Conservation (phyloP, 768 basidiomycete genomes). For the Xerocomellus chrysenteron region DNA sequence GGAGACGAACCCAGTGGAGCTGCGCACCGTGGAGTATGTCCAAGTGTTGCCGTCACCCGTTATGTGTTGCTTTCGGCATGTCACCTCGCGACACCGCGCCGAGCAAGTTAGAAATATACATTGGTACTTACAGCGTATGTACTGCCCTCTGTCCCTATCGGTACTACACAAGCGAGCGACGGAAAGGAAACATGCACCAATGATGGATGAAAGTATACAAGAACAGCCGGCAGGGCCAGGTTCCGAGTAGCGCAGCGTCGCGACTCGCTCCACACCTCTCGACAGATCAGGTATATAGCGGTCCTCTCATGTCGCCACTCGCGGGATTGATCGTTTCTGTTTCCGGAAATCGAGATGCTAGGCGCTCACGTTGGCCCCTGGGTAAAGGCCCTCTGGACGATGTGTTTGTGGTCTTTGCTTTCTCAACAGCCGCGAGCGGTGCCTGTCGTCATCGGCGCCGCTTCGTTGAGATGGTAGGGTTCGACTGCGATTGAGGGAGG, state of each 20-base stretch:
- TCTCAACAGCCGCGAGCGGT: slow-evolving; percentile 41
- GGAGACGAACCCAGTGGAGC: too few relatives aligned
- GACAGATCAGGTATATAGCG: slow-evolving; percentile 12
- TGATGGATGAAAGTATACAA: not conserved
- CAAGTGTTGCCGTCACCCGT: too few relatives aligned
- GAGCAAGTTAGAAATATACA: slow-evolving; percentile 5
- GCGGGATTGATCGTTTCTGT: not conserved
- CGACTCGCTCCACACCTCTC: slow-evolving; percentile 14
- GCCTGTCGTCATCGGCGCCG: slow-evolving; percentile 37
- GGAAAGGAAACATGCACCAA: not conserved
- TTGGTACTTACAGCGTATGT: not conserved
- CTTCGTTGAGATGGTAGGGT: slow-evolving; percentile 50
- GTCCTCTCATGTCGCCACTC: slow-evolving; percentile 6
- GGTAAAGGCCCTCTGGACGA: slow-evolving; percentile 19
- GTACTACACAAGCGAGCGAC: not conserved
- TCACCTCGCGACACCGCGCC: not conserved
- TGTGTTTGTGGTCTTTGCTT: slow-evolving; percentile 51
- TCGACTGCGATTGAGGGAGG: slow-evolving; percentile 51
- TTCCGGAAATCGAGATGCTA: slow-evolving; percentile 2
- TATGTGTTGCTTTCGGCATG: too few relatives aligned
- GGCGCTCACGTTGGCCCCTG: slow-evolving; percentile 24
- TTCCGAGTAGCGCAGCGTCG: slow-evolving; percentile 2
- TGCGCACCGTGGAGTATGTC: too few relatives aligned
- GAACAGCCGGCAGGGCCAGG: slow-evolving; percentile 15
- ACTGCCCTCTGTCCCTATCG: not conserved